These are phyloP conservation scores for Mycena crocata DNA, from an alignment of 768 basidiomycete species.

Conservation along the genomic window DNA sequence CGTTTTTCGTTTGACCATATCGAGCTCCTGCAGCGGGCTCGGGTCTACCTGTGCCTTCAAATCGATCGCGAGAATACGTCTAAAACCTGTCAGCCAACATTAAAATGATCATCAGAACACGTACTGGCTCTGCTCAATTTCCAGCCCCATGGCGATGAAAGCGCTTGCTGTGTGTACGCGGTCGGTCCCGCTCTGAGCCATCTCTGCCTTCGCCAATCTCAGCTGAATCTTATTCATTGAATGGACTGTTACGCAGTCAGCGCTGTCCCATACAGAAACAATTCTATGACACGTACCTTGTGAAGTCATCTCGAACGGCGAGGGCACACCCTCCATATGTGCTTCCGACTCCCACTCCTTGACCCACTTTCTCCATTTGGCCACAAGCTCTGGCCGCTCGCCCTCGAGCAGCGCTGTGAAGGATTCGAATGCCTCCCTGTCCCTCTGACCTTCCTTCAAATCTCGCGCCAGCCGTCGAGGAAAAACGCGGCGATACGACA, in stretches of 20 bases:
- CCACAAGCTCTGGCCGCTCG: not conserved
- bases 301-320: too few species aligned
- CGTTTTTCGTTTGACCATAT: not conserved
- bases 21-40: not conserved
- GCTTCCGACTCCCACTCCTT: not conserved
- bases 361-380: conserved; percentile 9
- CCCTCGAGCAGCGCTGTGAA: not conserved
- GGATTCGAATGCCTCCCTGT: conserved; percentile 10
- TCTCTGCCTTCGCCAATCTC: not conserved
- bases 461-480: not conserved
- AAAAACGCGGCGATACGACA: not conserved
- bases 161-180: not conserved
- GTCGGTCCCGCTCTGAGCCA: not conserved
- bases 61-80: not conserved
- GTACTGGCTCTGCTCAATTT: not conserved
- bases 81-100: not conserved
- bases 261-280: too few species aligned
- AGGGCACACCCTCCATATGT: conserved; percentile 9
- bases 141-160: not conserved
- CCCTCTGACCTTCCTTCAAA: not conserved
- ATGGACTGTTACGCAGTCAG: not conserved
- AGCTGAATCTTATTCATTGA: not conserved
- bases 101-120: not conserved
- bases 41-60: not conserved
- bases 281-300: too few species aligned